Percentiles rank a stretch among this genome's conserved stretches.
These are phyloP conservation scores for Sphagnurus paluster DNA, from an alignment of 1,284 basidiomycete species.

Conservation along the genomic window DNA sequence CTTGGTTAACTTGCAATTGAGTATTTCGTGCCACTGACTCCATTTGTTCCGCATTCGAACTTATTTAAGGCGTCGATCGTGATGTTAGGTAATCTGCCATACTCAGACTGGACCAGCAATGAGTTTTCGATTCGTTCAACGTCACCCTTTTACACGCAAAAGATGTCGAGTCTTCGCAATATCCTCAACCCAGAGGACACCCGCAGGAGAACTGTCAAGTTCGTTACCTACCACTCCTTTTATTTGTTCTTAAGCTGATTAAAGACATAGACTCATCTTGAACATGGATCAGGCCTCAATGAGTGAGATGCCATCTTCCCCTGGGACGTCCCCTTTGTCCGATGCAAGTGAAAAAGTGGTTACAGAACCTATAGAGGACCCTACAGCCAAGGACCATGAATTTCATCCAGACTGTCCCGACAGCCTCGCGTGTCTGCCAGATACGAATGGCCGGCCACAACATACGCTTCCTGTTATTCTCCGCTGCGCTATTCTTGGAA, in stretches of 20 bases:
- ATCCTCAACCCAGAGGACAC: constrained; percentile 53
- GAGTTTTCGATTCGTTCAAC: constrained; percentile 7
- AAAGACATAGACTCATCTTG: constrained; percentile 21
- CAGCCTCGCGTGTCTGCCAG: constrained; percentile 70
- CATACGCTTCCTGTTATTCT: constrained; percentile 81
- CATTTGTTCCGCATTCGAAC: constrained; percentile 9
- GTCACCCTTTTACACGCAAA: constrained; percentile 8
- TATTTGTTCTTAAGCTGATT: constrained; percentile 1
- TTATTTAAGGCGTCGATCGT: constrained; percentile 18
- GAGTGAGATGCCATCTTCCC: constrained; percentile 28
- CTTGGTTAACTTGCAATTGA: constrained; percentile 3
- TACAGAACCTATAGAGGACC: constrained; percentile 21
- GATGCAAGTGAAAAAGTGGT: constrained; percentile 28
- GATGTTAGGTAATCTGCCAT: constrained; percentile 21
- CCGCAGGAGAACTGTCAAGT: constrained; percentile 39
- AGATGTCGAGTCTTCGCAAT: constrained; percentile 53
- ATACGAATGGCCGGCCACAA: constrained; percentile 73
- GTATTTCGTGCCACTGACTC: background rate
- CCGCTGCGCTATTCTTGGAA: constrained; percentile 77
- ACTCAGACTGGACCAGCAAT: constrained; percentile 11
- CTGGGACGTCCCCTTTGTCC: constrained; percentile 27
- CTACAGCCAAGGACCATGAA: constrained; percentile 44
- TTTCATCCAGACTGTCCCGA: constrained; percentile 74
- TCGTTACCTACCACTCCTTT: constrained; percentile 14
- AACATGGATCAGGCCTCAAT: constrained; percentile 23